These are phyloP conservation scores for Quercus lobata DNA, from an alignment of 331 rosid species.

Conservation along the genomic window DNA sequence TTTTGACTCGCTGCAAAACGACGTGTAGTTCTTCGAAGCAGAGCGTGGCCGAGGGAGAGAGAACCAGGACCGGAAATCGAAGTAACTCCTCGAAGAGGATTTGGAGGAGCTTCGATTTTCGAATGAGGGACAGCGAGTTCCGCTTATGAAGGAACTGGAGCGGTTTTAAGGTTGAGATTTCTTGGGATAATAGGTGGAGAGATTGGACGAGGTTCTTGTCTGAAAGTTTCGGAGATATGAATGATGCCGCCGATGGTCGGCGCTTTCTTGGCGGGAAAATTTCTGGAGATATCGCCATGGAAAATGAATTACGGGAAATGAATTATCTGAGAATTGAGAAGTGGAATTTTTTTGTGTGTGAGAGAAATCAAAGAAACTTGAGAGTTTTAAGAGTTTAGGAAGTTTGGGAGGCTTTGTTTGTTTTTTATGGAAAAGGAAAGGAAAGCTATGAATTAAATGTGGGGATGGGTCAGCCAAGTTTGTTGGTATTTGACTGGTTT, in stretches of 20 bases:
- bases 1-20: conserved; percentile 63
- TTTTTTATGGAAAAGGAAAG: too few relatives aligned
- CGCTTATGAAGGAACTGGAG: conserved; percentile 37
- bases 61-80: background rate
- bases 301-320: too few relatives aligned
- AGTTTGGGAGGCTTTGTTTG: too few relatives aligned
- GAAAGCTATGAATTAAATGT: too few relatives aligned
- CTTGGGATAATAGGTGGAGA: conserved; percentile 46
- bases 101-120: conserved; percentile 50
- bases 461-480: background rate
- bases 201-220: conserved; percentile 42
- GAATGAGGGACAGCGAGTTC: conserved; percentile 38
- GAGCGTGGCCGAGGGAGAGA: conserved; percentile 40
- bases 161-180: conserved; percentile 43
- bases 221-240: conserved; percentile 43
- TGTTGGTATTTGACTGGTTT: conserved; percentile 33
- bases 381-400: too few relatives aligned
- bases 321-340: too few relatives aligned
- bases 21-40: conserved; percentile 80
- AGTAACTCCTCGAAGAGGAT: conserved; percentile 63
- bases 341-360: too few relatives aligned
- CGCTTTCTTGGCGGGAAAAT: conserved; percentile 53
- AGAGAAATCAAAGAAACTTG: background rate
- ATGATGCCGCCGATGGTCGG: conserved; percentile 57
- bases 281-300: conserved; percentile 59